phyloP scores from a whole-genome alignment of 2,329 filamentous ascomycete genomes.

The Stylonectria norvegica region DNA sequence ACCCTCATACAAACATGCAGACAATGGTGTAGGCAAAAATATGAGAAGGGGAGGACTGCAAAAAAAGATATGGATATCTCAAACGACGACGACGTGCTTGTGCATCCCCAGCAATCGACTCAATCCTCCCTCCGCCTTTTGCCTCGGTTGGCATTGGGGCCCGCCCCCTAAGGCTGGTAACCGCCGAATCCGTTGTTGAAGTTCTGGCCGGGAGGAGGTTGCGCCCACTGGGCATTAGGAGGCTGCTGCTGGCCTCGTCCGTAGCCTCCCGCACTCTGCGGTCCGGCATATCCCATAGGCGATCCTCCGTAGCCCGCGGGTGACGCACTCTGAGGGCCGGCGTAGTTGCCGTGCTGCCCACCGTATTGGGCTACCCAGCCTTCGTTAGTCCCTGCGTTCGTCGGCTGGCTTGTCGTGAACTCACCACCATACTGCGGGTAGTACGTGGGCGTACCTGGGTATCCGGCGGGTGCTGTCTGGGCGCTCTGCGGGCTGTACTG shows the following conservation, averaged over 20 bases:
- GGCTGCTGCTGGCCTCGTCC: slow-evolving; percentile 68
- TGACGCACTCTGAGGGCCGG: slow-evolving; percentile 58
- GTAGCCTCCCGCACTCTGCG: slow-evolving; percentile 77
- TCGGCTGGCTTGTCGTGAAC: slow-evolving; percentile 29
- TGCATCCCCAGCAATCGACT: slow-evolving; percentile 18
- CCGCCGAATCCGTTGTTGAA: slow-evolving; percentile 60
- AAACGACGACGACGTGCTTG: slow-evolving; percentile 18
- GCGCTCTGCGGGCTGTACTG: slow-evolving; percentile 70
- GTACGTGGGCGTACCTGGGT: slow-evolving; percentile 77
- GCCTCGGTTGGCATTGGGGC: slow-evolving; percentile 21
- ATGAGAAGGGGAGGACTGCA: slow-evolving; percentile 15
- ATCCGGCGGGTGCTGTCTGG: slow-evolving; percentile 66
- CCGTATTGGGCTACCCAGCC: slow-evolving; percentile 48
- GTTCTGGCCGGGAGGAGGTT: slow-evolving; percentile 51
- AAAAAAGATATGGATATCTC: slow-evolving; percentile 19
- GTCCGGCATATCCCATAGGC: slow-evolving; percentile 68
- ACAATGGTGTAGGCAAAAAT: slow-evolving; percentile 18
- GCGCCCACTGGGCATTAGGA: slow-evolving; percentile 54
- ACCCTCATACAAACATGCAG: slow-evolving; percentile 11
- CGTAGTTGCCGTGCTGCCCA: slow-evolving; percentile 66
- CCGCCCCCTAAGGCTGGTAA: slow-evolving; percentile 54
- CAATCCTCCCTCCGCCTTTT: slow-evolving; percentile 21
- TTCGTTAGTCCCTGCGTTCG: slow-evolving; percentile 24
- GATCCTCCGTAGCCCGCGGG: slow-evolving; percentile 62
- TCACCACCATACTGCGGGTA: slow-evolving; percentile 91